These are phyloP conservation scores for Solanum chilense DNA, from an alignment of 257 asterid species.

Conservation along the genomic window DNA sequence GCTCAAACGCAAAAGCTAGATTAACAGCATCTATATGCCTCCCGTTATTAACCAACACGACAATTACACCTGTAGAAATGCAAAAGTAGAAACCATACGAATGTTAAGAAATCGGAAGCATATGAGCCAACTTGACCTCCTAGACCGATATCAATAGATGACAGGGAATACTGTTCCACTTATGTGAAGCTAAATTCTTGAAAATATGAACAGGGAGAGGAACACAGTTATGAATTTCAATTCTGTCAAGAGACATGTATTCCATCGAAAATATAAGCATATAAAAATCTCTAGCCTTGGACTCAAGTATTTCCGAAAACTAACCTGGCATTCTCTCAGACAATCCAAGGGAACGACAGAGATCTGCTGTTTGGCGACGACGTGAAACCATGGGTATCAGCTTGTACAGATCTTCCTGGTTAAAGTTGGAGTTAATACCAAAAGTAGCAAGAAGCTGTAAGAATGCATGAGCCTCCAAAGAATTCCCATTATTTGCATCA, in stretches of 20 bases:
- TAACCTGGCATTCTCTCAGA: constrained; percentile 93
- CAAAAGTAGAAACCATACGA: neutral
- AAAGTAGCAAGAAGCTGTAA: constrained; percentile 89
- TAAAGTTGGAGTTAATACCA: constrained; percentile 76
- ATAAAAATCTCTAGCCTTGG: neutral
- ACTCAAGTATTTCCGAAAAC: neutral
- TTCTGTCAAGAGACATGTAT: neutral
- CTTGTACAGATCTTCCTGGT: constrained; percentile 64
- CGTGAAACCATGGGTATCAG: constrained; percentile 98
- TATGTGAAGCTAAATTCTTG: neutral
- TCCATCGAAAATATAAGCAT: neutral
- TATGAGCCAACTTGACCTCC: neutral
- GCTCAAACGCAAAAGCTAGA: constrained; percentile 83
- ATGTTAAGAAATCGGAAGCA: neutral
- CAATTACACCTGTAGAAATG: constrained; percentile 68
- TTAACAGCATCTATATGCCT: constrained; percentile 98
- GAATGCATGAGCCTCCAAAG: constrained; percentile 97
- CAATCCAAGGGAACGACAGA: constrained; percentile 90
- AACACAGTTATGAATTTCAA: neutral
- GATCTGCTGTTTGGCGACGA: constrained; percentile 93
- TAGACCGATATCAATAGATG: neutral
- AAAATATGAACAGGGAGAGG: neutral
- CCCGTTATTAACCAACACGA: constrained; percentile 72
- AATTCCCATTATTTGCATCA: constrained; percentile 94
- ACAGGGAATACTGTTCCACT: neutral